Conservation (phyloP, 169 alveolate genomes). For the Plasmodium ovale region DNA sequence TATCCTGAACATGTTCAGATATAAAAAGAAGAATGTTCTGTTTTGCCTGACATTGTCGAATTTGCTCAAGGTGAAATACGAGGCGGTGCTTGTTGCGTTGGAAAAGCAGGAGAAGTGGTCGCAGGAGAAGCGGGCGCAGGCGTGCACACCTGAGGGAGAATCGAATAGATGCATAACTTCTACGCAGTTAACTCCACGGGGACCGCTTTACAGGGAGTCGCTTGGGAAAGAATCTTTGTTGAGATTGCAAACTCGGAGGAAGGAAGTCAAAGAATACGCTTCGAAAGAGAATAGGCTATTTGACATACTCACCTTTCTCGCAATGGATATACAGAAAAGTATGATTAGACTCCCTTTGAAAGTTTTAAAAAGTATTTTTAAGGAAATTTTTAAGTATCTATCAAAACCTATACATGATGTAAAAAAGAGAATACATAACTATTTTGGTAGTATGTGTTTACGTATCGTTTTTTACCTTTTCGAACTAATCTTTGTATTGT, state of each 20-base stretch:
- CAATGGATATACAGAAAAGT: conserved; percentile 18
- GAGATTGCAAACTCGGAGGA: conserved; percentile 10
- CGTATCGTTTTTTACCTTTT: conserved; percentile 25
- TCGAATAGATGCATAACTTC: no score
- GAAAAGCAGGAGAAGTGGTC: no score
- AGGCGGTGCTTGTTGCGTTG: no score
- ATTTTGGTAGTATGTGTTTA: conserved; percentile 38
- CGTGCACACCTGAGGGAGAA: no score
- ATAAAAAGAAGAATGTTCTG: conserved; percentile 27
- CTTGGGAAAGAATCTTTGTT: conserved; percentile 3
- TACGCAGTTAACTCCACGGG: background rate
- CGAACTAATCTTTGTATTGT: conserved; percentile 23
- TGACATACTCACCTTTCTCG: conserved; percentile 4
- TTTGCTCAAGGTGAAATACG: conserved; percentile 27
- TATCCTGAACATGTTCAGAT: conserved; percentile 16
- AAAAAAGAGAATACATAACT: conserved; percentile 40
- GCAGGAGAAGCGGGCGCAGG: no score
- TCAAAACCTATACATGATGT: conserved; percentile 62
- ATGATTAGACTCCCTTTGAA: conserved; percentile 21
- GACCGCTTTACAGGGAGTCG: background rate
- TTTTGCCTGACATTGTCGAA: conserved; percentile 38
- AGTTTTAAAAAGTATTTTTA: conserved; percentile 24
- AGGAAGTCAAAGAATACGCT: conserved; percentile 12
- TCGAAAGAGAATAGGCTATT: conserved; percentile 14
- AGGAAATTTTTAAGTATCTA: conserved; percentile 34